Base-by-base conservation (phyloP, 306 rosid species). In the Vigna angularis region DNA sequence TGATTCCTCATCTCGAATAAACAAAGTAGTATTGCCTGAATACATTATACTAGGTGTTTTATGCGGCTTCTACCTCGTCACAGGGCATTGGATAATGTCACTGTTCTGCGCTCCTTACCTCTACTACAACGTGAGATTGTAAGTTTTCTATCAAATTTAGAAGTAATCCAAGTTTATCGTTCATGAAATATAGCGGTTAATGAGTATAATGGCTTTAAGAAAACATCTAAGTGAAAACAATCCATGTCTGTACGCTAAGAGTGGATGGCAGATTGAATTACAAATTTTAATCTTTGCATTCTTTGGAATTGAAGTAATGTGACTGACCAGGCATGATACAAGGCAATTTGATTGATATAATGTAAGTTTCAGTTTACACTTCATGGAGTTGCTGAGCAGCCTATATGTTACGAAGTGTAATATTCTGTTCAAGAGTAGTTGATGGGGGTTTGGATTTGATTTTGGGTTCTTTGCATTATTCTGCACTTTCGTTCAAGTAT, bases 11-110 rank as follows among this genome's bases (percentile, higher is more conserved):
- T 75, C 85, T 57, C 88, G 96, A 66, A 93, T 95, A 75, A 95
- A 95, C 87, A 88, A 26, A 78, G 90, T 91, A 70, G 80, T 95
- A 83, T 66, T 91, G 78, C 97, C 98, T 1, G 99, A 95, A 85
- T 95, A 83, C 78, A 89, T 95, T 58, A 28, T 80, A 48, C 79
- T 84, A 86, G 96, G 91, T 65, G 84, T 83, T 53, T 79, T 95
- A 34, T 87, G 93, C 75, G 22, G 77, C 76, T 87, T 91, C 89
- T 93, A 85, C 86, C 89, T 95, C 66, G 32, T 90, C 9, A 87
- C 96, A 10, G 97, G 99, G 76, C 99, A 95, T 82, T 95, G 99
- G 99, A 7, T 87, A 70, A 95, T 95, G 99, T 71, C 94, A 68
- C 59, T 95, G 70, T 68, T 95, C 13, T 86, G 91, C 44, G 62